Evolutionary conservation across 805 yeast species (phyloP), one percentile per base, ranked within the genome.

Genomic region (Ogataea nonfermentans): DNA sequence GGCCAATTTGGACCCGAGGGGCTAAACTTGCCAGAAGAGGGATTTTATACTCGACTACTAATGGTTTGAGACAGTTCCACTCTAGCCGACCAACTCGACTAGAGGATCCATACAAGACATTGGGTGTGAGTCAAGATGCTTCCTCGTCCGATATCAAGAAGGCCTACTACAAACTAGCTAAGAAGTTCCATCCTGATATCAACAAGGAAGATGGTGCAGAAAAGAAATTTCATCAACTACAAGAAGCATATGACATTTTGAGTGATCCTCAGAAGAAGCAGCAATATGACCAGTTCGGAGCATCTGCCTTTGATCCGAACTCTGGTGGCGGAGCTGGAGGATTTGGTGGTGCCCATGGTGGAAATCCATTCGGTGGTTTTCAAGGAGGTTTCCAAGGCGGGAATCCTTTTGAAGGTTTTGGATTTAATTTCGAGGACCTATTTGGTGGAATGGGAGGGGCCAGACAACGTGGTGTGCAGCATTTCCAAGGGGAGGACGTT

Each of bases 141-240:
- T 73, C 81, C 10, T 67, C 81, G 6, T 74, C 86, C n/a, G 95
- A 89, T 14, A 93, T 93, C 65, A 93, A 93, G 64, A 90, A 90
- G 63, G 91, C 96, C 2, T 93, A 93, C 67, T 89, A 89, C 61
- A 83, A 88, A 56, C 69, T 93, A 48, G 99, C 97, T 11, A 93
- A 93, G 63, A 77, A 91, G 61, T 89, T 71, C 63, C 99, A 93
- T 63, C 99, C 99, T 0, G 99, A 93, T 67, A 86, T 93, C 31
- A 93, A 91, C 63, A 93, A 91, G 63, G 96, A 86, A 48, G 76
- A 78, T 17, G 91, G 76, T 13, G 93, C 98, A 0, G 95, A 91
- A 53, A 78, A 79, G 57, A 80, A 80, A 62, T 93, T 93, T 67
- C 98, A 93, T 57, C 87, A 85, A 55, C 76, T 93, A 49, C 98